Evolutionary conservation across 2,329 filamentous ascomycete species (phyloP).

Genomic region (Pseudogymnoascus sp.): DNA sequence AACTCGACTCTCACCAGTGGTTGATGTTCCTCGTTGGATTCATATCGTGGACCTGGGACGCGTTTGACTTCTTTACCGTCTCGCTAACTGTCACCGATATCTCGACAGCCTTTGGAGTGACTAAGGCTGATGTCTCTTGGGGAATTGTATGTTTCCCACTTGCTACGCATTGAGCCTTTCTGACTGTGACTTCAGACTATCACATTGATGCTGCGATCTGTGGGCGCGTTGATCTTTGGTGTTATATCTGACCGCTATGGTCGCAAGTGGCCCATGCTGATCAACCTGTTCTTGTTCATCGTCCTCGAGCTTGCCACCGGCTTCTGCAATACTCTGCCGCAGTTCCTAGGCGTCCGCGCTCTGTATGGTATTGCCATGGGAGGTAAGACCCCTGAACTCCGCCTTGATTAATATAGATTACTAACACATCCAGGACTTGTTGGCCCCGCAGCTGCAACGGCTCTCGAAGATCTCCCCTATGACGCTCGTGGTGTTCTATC

Average conservation of each 20-base stretch:
- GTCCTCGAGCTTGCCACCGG: slow-evolving; percentile 49
- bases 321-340: slow-evolving; percentile 18
- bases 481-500: slow-evolving; percentile 22
- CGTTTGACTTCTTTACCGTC: slow-evolving; percentile 60
- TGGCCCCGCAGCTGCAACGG: slow-evolving; percentile 68
- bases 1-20: slow-evolving; percentile 27
- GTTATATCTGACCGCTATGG: slow-evolving; percentile 43
- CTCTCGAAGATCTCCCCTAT: slow-evolving; percentile 49
- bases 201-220: slow-evolving; percentile 27
- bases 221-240: slow-evolving; percentile 41
- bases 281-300: slow-evolving; percentile 63
- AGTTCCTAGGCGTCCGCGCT: slow-evolving; percentile 62
- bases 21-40: slow-evolving; percentile 22
- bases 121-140: slow-evolving; percentile 53
- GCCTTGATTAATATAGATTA: neutral
- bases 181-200: slow-evolving; percentile 15
- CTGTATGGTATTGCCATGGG: slow-evolving; percentile 76
- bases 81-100: slow-evolving; percentile 49
- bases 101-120: slow-evolving; percentile 41
- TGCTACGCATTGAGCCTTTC: neutral
- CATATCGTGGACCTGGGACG: slow-evolving; percentile 42
- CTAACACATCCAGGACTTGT: slow-evolving; percentile 37
- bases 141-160: slow-evolving; percentile 34
- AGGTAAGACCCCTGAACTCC: slow-evolving; percentile 32
- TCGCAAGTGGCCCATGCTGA: slow-evolving; percentile 60